Conservation (phyloP, 116 monocot genomes). For the Dioscorea cayenensis region DNA sequence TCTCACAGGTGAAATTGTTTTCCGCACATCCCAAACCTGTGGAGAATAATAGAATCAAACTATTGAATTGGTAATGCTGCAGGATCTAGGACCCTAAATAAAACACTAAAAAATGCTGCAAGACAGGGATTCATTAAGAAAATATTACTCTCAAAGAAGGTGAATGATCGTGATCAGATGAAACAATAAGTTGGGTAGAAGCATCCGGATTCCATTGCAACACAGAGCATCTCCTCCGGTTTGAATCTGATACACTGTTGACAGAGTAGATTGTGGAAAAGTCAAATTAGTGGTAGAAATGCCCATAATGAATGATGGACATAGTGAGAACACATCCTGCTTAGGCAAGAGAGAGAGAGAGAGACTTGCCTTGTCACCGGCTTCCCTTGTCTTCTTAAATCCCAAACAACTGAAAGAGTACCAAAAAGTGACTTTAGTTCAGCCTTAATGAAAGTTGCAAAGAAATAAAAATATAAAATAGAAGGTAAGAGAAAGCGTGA, state of each 20-base stretch:
- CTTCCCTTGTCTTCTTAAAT: constrained; percentile 76
- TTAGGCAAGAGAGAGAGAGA: background rate
- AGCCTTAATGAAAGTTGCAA: background rate
- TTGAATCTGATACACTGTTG: constrained; percentile 77
- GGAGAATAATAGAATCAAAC: background rate
- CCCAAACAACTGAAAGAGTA: constrained; percentile 85
- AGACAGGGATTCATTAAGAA: background rate
- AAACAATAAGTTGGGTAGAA: constrained; percentile 88
- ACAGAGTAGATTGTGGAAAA: background rate
- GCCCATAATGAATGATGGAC: background rate
- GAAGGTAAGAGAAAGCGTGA: background rate
- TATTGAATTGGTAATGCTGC: background rate
- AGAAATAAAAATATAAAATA: background rate
- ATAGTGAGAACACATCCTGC: background rate
- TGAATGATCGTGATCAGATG: constrained; percentile 90
- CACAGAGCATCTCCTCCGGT: constrained; percentile 84
- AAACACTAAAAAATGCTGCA: background rate
- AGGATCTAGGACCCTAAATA: background rate
- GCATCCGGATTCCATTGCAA: constrained; percentile 99
- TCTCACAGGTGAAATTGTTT: constrained; percentile 87
- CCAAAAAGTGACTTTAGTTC: no score
- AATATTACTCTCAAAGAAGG: constrained; percentile 77
- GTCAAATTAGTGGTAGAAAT: background rate
- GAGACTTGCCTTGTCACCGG: constrained; percentile 70
- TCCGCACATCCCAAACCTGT: constrained; percentile 99